Evolutionary conservation across 2,329 filamentous ascomycete species (phyloP).

Genomic region (Beauveria sp.): DNA sequence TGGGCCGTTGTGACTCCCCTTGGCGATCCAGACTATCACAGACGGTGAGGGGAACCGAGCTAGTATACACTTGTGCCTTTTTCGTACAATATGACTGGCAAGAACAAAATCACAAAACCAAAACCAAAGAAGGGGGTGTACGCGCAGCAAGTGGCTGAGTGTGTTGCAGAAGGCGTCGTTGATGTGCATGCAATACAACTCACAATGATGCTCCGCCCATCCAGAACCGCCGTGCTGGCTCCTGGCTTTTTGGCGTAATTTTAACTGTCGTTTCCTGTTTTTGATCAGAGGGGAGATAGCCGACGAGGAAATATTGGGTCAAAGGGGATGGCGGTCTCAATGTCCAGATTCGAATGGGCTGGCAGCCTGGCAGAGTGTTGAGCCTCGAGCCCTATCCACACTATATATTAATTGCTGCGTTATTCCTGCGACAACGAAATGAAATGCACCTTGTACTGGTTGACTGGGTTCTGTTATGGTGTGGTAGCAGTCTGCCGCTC

Average conservation of each 20-base stretch:
- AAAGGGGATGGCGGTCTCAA: neutral
- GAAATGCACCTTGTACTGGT: too few relatives aligned
- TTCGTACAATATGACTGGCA: neutral
- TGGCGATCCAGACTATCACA: neutral
- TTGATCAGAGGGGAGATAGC: neutral
- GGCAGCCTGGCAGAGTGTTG: neutral
- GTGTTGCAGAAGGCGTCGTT: neutral
- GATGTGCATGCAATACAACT: neutral
- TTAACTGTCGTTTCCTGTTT: slow-evolving; percentile 2
- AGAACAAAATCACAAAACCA: neutral
- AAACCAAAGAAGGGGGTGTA: neutral
- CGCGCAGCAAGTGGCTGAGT: neutral
- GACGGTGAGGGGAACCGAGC: neutral
- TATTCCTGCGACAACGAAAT: neutral
- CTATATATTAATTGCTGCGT: neutral
- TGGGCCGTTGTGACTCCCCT: neutral
- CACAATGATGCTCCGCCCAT: neutral
- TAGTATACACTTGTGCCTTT: neutral
- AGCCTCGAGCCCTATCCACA: neutral
- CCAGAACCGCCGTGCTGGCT: neutral
- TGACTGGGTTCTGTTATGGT: too few relatives aligned
- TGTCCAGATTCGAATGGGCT: slow-evolving; percentile 1
- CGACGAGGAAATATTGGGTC: neutral
- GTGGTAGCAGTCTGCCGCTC: too few relatives aligned
- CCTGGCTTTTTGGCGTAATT: neutral